Evolutionary conservation across 805 yeast species (phyloP), one percentile per base, ranked within the genome.

Genomic region (Kodamaea kakaduensis): DNA sequence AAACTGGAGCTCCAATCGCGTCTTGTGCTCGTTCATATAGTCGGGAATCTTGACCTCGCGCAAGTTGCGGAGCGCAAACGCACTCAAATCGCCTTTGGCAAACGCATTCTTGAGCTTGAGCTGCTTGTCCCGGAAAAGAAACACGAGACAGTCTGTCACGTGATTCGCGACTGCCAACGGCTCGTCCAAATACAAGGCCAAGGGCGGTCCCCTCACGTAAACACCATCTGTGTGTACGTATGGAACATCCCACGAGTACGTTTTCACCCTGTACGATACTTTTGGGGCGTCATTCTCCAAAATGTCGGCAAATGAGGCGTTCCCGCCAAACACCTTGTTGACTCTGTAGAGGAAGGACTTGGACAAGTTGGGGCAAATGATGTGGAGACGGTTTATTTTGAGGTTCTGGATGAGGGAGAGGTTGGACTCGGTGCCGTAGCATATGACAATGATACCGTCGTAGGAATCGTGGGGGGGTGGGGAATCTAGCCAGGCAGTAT

Each of bases 51-150:
- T 57, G 40, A 56, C 49, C 32, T 63, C 58, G 33, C 52, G 65
- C 2, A 73, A 53, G 5, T 45, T 41, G 7, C 69, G 65, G 31
- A 73, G 65, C 24, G 84, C 63, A 15, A 69, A 58, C 17, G 61
- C 54, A 0, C 89, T 69, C 32, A 67, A 64, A 17, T 65, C 61
- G 1, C 95, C 95, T 46, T 81, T 75, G 9, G 78, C 71, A 29
- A 68, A 76, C 3, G 71, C 56, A 39, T 78, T 75, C 25, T 80
- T 78, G 19, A 79, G 58, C 44, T 77, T 66, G 17, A 75, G 35
- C 12, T 10, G 7, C 20, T 48, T 37, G 25, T 46, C 42, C 56
- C 63, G 22, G 64, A 71, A 35, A 58, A 75, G 34, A 16, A 64
- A 58, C 10, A 80, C 54, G 23, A 84, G 47, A 0, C 77, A 60